Conservation (phyloP, 2,329 filamentous ascomycete genomes). For the Stagonosporopsis vannaccii region DNA sequence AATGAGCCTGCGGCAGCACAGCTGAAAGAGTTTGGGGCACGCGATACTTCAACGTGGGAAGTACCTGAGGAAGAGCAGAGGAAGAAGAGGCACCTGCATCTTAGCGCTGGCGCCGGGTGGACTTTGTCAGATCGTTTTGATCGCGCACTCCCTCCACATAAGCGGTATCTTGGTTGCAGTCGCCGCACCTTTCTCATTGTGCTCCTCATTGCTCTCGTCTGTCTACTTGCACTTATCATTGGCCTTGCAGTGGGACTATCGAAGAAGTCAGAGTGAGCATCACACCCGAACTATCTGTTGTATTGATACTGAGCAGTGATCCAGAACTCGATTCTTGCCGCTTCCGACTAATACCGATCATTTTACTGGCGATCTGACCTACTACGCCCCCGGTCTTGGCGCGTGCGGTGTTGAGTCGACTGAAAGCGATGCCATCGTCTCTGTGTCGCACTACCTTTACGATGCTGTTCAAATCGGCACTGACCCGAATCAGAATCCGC, state of each 20-base stretch:
- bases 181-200: conserved; percentile 50
- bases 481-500: conserved; percentile 67
- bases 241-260: conserved; percentile 52
- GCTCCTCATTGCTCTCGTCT: conserved; percentile 40
- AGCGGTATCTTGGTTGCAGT: conserved; percentile 49
- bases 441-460: conserved; percentile 72
- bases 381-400: conserved; percentile 71
- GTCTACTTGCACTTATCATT: conserved; percentile 51
- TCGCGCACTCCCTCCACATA: conserved; percentile 48
- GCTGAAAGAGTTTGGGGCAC: conserved; percentile 20
- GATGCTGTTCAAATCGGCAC: conserved; percentile 63
- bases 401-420: conserved; percentile 70
- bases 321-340: conserved; percentile 55
- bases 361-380: conserved; percentile 72
- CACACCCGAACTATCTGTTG: no score
- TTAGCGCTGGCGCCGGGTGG: conserved; percentile 31
- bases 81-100: conserved; percentile 3
- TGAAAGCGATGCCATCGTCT: conserved; percentile 66
- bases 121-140: conserved; percentile 44
- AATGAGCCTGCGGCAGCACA: conserved; percentile 30
- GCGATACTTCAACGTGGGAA: conserved; percentile 13
- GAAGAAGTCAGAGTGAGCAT: conserved; percentile 29
- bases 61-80: conserved; percentile 1
- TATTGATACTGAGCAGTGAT: background rate
- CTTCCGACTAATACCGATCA: conserved; percentile 60